Evolutionary conservation across 2,329 filamentous ascomycete genomes (phyloP), one percentile per base, ranked within the genome.

Genomic region (Fusarium albosuccineum): DNA sequence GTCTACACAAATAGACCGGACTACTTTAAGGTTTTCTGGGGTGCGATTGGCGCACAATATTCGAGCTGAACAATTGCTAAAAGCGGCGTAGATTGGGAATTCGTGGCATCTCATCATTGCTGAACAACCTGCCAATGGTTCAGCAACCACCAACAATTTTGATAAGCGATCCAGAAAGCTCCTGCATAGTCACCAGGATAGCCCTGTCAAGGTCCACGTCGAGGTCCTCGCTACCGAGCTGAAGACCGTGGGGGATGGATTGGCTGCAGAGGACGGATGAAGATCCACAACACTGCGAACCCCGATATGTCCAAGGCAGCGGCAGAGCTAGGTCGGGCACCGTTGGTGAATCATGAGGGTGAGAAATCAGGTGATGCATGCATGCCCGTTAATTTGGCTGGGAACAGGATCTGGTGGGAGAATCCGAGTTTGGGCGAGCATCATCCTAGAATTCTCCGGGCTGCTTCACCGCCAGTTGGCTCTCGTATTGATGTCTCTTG

Each of bases 391-490:
- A 57, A 63, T 66, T 67, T 69, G 56, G 37, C 60, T 59, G 40
- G 42, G 39, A 65, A 67, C 62, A 60, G 51, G 56, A 63, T 58
- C 51, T 62, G 44, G 53, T 46, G 37, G 40, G 46, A 66, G 22
- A 63, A 61, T 48, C 46, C 36, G 57, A 64, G 57, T 64, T 51
- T 40, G 39, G 29, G 42, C 34, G 58, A 64, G 65, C 60, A 53
- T 67, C 57, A 66, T 62, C 51, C 61, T 57, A 44, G 37, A 56
- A 52, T 58, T 46, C 16, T 40, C 33, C 34, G 55, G 37, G 26
- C 22, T 14, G 45, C 63, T 57, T 73, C 71, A 73, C 71, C 71
- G 71, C 70, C 66, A 71, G 68, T 73, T 73, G 57, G 16, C 34
- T 49, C 58, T 64, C 49, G 53, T 55, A 51, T 65, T 40, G 22